Percentiles rank a stretch among this genome's conserved stretches.
phyloP scores from a whole-genome alignment of 176 grass and related monocot genomes.

The Bolboschoenus planiculmis region DNA sequence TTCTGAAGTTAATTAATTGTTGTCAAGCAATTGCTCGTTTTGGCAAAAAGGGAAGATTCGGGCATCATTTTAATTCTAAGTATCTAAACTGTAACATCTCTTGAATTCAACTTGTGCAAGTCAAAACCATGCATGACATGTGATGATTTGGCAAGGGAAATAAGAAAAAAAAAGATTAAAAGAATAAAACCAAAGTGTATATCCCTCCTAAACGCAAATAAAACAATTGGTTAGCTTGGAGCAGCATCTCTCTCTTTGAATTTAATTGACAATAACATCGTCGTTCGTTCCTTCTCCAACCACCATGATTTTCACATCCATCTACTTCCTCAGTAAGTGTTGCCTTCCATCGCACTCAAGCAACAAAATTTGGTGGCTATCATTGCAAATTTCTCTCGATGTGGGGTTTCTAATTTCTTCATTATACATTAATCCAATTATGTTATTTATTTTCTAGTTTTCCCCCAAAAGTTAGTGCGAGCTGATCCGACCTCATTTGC shows the following conservation, averaged over 20 bases:
- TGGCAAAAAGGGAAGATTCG: background rate
- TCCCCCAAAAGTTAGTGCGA: constrained; percentile 12
- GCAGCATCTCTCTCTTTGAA: background rate
- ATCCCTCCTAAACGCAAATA: background rate
- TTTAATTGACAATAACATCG: constrained; percentile 9
- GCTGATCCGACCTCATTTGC: background rate
- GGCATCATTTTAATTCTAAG: background rate
- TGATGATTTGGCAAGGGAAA: background rate
- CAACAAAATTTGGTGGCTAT: constrained; percentile 22
- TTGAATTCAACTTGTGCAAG: background rate
- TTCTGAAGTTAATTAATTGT: too few relatives aligned
- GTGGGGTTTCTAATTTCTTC: background rate
- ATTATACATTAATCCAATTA: background rate
- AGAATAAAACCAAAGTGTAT: background rate
- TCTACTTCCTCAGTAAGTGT: constrained; percentile 2
- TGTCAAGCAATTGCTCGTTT: background rate
- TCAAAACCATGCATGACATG: background rate
- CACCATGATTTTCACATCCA: constrained; percentile 20
- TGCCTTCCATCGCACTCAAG: constrained; percentile 20
- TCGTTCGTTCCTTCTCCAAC: constrained; percentile 13
- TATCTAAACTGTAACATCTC: background rate
- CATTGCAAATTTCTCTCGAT: background rate
- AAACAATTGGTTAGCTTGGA: background rate
- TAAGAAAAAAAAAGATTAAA: too few relatives aligned
- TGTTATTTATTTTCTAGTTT: background rate